These are phyloP conservation scores for Spiromastix sp. DNA, from an alignment of 2,329 filamentous ascomycete species.

Conservation along the genomic window DNA sequence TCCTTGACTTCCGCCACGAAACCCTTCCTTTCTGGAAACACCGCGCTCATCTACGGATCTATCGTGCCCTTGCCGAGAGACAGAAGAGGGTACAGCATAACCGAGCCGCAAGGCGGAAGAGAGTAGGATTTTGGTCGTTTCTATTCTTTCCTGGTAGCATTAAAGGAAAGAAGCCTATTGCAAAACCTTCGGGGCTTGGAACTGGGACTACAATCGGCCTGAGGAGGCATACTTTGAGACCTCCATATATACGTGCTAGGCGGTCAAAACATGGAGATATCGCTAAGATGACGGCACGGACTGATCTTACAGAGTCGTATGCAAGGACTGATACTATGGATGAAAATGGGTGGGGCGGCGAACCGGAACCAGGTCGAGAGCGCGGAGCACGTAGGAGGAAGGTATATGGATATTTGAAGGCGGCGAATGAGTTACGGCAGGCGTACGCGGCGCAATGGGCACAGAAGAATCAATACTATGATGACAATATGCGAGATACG, in stretches of 20 bases:
- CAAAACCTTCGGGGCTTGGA: background rate
- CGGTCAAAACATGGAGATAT: slow-evolving; percentile 1
- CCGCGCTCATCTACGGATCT: slow-evolving; percentile 64
- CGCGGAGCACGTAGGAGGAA: slow-evolving; percentile 66
- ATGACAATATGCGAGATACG: slow-evolving; percentile 42
- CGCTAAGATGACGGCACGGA: background rate
- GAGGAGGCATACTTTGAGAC: background rate
- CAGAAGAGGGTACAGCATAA: slow-evolving; percentile 47
- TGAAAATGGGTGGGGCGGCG: slow-evolving; percentile 13
- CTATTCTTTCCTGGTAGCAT: background rate
- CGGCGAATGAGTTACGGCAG: slow-evolving; percentile 62
- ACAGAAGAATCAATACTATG: slow-evolving; percentile 37
- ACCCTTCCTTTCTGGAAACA: slow-evolving; percentile 62
- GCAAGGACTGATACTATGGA: background rate
- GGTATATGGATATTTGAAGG: slow-evolving; percentile 61
- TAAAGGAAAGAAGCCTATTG: background rate
- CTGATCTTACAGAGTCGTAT: slow-evolving; percentile 1
- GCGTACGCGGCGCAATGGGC: slow-evolving; percentile 50
- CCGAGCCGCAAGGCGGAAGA: slow-evolving; percentile 20
- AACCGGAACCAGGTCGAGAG: slow-evolving; percentile 35
- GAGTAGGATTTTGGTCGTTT: background rate
- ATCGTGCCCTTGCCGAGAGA: slow-evolving; percentile 58
- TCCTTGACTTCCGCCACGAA: slow-evolving; percentile 64
- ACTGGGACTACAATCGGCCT: background rate
- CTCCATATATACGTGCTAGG: background rate